Evolutionary conservation across 1,284 basidiomycete species (phyloP).

Genomic region (Leccinum variabile): DNA sequence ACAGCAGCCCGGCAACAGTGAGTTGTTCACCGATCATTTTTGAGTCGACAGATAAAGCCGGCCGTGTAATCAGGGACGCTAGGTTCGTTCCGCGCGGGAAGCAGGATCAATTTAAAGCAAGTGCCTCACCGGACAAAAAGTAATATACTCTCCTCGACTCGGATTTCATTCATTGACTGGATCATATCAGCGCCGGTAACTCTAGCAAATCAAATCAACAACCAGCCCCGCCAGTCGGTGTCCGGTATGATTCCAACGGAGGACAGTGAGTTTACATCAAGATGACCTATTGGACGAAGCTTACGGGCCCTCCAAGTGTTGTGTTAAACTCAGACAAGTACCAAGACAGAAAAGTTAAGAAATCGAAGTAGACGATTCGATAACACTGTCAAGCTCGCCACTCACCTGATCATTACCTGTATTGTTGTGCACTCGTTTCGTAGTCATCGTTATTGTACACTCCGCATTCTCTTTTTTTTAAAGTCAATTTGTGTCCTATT

Average conservation of each 20-base stretch:
- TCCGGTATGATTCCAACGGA: background rate
- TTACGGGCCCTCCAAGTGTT: background rate
- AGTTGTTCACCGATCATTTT: background rate
- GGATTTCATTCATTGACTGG: background rate
- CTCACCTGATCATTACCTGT: background rate
- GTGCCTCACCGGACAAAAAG: background rate
- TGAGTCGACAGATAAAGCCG: background rate
- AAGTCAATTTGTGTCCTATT: too few species aligned
- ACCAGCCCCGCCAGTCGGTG: background rate
- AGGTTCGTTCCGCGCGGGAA: background rate
- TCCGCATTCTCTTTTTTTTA: background rate
- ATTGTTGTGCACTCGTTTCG: background rate
- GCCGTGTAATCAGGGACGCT: background rate
- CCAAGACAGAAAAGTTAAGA: background rate
- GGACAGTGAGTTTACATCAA: background rate
- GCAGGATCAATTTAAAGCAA: too few species aligned
- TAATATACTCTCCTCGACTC: background rate
- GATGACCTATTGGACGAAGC: background rate
- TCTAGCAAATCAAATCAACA: background rate
- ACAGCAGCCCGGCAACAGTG: background rate
- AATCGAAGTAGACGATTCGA: background rate
- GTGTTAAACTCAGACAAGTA: background rate
- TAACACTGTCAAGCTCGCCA: background rate
- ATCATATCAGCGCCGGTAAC: background rate
- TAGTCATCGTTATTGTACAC: background rate